These are phyloP conservation scores for Umbilicus rupestris DNA, from an alignment of 164 flowering plant species.

Conservation along the genomic window DNA sequence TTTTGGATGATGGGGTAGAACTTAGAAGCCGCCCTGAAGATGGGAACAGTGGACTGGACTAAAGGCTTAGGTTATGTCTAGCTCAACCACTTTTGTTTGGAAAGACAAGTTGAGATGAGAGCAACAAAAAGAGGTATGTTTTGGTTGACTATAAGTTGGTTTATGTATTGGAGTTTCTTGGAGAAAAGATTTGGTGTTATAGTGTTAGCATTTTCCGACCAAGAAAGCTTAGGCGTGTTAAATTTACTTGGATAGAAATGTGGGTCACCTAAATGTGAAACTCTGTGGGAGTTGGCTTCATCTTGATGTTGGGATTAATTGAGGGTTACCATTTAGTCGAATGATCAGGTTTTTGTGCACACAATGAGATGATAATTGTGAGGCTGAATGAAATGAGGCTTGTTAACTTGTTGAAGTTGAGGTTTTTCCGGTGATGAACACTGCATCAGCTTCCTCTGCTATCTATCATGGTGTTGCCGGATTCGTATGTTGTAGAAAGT, in stretches of 20 bases:
- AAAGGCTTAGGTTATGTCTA: not conserved
- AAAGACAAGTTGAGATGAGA: constrained; percentile 2
- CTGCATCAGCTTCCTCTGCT: too few relatives aligned
- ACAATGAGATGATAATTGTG: too few relatives aligned
- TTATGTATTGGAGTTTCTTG: not conserved
- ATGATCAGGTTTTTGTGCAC: too few relatives aligned
- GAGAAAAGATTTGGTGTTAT: not conserved
- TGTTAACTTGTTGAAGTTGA: too few relatives aligned
- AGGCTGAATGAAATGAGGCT: too few relatives aligned
- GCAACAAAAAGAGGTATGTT: not conserved
- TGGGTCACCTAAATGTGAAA: not conserved
- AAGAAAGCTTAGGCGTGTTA: not conserved
- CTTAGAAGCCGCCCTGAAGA: not conserved
- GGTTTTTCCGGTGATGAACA: too few relatives aligned
- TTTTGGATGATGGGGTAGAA: not conserved
- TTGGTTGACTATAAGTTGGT: not conserved
- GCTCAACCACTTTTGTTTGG: not conserved
- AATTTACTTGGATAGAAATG: not conserved
- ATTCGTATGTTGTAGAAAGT: too few relatives aligned
- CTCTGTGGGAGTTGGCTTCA: not conserved
- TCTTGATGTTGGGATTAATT: not conserved
- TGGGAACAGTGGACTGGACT: constrained; percentile 1
- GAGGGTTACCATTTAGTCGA: too few relatives aligned
- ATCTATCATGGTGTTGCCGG: too few relatives aligned
- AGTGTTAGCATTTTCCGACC: not conserved